Conservation (phyloP, 2,329 filamentous ascomycete genomes). For the Thermomyces lanuginosus region DNA sequence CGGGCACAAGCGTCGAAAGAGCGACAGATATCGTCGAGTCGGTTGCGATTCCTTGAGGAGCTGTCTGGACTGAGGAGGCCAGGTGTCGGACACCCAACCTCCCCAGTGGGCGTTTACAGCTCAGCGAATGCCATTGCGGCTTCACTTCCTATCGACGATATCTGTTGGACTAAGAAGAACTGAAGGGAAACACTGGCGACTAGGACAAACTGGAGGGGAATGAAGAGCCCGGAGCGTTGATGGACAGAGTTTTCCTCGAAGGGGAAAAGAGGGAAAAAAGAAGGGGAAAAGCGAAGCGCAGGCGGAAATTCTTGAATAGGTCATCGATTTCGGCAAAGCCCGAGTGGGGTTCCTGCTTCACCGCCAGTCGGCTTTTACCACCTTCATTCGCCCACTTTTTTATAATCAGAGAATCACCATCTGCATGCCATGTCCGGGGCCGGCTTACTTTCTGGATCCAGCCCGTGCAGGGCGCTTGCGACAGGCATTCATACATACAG, state of each 20-base stretch:
- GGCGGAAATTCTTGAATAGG: constrained; percentile 1
- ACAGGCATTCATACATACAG: too few relatives aligned
- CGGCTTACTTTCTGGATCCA: too few relatives aligned
- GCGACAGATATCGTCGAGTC: constrained; percentile 39
- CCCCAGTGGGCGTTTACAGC: constrained; percentile 82
- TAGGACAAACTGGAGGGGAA: constrained; percentile 9
- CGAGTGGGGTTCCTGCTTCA: too few relatives aligned
- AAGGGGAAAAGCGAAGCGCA: constrained; percentile 5
- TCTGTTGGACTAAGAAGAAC: constrained; percentile 21
- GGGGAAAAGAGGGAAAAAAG: constrained; percentile 6
- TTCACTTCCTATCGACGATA: constrained; percentile 54
- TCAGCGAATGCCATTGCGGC: constrained; percentile 62
- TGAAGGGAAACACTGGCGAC: not conserved
- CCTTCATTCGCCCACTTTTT: too few relatives aligned
- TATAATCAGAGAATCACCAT: too few relatives aligned
- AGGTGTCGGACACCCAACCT: constrained; percentile 35
- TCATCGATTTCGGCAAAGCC: too few relatives aligned
- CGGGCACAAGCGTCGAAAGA: constrained; percentile 30
- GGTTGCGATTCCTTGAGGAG: constrained; percentile 54
- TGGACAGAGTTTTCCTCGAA: constrained; percentile 5
- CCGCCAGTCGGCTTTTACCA: too few relatives aligned
- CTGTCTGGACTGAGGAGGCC: constrained; percentile 68
- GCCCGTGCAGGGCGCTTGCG: too few relatives aligned
- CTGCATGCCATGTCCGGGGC: too few relatives aligned
- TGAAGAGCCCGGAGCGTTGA: constrained; percentile 2